A percentile compares a stretch with the other conserved stretches of the same genome.
Conservation (phyloP, 2,329 filamentous ascomycete species). For the Fusarium incarnatum region DNA sequence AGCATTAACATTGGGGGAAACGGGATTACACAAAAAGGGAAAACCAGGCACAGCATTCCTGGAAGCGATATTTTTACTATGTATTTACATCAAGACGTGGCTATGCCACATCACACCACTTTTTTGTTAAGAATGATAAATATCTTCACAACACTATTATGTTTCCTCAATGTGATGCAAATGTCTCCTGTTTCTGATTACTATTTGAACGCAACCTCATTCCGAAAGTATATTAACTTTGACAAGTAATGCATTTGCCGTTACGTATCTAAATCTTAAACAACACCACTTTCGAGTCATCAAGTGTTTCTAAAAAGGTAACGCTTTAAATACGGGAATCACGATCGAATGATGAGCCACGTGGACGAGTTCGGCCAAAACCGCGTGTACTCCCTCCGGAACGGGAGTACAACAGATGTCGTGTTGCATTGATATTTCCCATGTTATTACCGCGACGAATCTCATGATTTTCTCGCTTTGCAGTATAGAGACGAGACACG, state of each 20-base stretch:
- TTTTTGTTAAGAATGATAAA: constrained; percentile 23
- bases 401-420: background rate
- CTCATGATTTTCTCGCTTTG: constrained; percentile 21
- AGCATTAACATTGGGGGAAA: constrained; percentile 7
- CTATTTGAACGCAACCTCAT: background rate
- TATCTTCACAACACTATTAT: constrained; percentile 16
- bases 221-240: background rate
- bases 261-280: constrained; percentile 6
- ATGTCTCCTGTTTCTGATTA: background rate
- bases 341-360: constrained; percentile 30
- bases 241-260: background rate
- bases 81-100: constrained; percentile 24
- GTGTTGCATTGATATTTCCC: constrained; percentile 12
- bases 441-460: constrained; percentile 21
- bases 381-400: background rate
- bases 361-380: constrained; percentile 29
- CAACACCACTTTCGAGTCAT: constrained; percentile 31
- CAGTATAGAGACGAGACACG: constrained; percentile 9
- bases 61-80: constrained; percentile 30
- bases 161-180: constrained; percentile 1
- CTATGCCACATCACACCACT: background rate
- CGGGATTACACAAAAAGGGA: constrained; percentile 26
- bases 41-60: constrained; percentile 18
- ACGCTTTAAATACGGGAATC: constrained; percentile 1
- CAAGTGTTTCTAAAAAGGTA: constrained; percentile 6